These are phyloP conservation scores for Phaeotremella fagi DNA, from an alignment of 768 basidiomycete genomes.

Conservation along the genomic window DNA sequence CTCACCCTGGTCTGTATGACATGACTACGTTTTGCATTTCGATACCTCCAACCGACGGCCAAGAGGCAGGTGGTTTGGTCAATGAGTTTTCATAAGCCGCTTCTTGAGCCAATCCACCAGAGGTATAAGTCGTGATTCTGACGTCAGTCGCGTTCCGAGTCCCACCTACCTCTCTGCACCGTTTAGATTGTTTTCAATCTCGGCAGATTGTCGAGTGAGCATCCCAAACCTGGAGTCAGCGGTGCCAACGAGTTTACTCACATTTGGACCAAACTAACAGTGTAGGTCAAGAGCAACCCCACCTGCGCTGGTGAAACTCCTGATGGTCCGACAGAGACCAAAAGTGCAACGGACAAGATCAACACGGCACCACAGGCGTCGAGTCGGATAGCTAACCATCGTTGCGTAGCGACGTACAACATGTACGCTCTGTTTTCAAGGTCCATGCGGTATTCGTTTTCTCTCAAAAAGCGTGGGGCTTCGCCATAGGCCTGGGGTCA, in stretches of 20 bases:
- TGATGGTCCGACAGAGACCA: constrained; percentile 68
- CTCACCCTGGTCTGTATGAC: constrained; percentile 73
- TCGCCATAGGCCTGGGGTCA: constrained; percentile 86
- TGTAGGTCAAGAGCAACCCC: constrained; percentile 61
- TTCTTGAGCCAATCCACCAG: constrained; percentile 62
- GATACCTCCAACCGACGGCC: constrained; percentile 69
- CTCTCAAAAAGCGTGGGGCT: constrained; percentile 61
- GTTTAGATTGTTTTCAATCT: constrained; percentile 72
- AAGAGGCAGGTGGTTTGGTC: constrained; percentile 56
- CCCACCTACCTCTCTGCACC: constrained; percentile 55
- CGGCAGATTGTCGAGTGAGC: constrained; percentile 42
- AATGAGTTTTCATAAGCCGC: constrained; percentile 61
- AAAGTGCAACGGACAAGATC: constrained; percentile 55
- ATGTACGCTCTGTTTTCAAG: constrained; percentile 74
- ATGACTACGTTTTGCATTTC: constrained; percentile 69
- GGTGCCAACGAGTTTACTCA: constrained; percentile 9
- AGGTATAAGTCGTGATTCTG: constrained; percentile 72
- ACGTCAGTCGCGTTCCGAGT: not conserved
- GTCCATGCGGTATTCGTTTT: constrained; percentile 67
- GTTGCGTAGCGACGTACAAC: constrained; percentile 71
- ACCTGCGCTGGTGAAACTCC: constrained; percentile 69
- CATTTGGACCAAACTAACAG: constrained; percentile 13
- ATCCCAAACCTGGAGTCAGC: constrained; percentile 2
- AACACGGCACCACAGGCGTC: constrained; percentile 68
- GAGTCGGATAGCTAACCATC: constrained; percentile 70